Percentiles rank a stretch among this genome's conserved stretches.
Conservation (phyloP, 768 basidiomycete genomes). For the Cystobasidium onofrii region DNA sequence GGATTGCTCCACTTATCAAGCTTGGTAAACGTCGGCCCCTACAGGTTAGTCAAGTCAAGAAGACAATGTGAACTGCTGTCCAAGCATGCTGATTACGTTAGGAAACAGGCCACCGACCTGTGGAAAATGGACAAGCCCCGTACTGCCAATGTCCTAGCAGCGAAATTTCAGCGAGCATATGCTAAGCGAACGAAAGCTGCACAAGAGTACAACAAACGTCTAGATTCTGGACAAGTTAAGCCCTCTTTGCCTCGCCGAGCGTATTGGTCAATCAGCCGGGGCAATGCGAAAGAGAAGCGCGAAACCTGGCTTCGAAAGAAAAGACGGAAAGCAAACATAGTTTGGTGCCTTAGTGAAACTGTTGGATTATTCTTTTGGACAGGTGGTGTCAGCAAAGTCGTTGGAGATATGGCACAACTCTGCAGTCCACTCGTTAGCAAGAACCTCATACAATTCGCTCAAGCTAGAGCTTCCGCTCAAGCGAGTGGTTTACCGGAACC, state of each 20-base stretch:
- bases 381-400: slow-evolving; percentile 57
- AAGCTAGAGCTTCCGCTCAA: slow-evolving; percentile 54
- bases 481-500: slow-evolving; percentile 38
- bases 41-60: background rate
- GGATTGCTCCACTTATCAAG: slow-evolving; percentile 27
- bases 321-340: slow-evolving; percentile 51
- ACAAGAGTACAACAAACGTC: slow-evolving; percentile 60
- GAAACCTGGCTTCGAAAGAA: slow-evolving; percentile 47
- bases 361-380: slow-evolving; percentile 72
- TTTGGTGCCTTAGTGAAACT: slow-evolving; percentile 65
- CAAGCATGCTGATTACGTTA: too few species aligned
- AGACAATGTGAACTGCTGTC: too few species aligned
- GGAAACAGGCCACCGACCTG: slow-evolving; percentile 66
- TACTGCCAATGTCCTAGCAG: slow-evolving; percentile 52
- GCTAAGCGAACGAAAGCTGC: slow-evolving; percentile 51
- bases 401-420: slow-evolving; percentile 64
- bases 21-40: slow-evolving; percentile 22
- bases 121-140: slow-evolving; percentile 58
- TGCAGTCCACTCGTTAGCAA: slow-evolving; percentile 71
- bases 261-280: slow-evolving; percentile 44
- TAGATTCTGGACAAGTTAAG: slow-evolving; percentile 59
- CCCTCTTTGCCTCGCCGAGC: slow-evolving; percentile 50
- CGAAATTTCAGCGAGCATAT: slow-evolving; percentile 56
- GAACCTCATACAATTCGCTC: slow-evolving; percentile 64
- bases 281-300: background rate